Evolutionary conservation across 2,329 filamentous ascomycete genomes (phyloP), one percentile per base, ranked within the genome.

Genomic region (Trichophyton verrucosum): DNA sequence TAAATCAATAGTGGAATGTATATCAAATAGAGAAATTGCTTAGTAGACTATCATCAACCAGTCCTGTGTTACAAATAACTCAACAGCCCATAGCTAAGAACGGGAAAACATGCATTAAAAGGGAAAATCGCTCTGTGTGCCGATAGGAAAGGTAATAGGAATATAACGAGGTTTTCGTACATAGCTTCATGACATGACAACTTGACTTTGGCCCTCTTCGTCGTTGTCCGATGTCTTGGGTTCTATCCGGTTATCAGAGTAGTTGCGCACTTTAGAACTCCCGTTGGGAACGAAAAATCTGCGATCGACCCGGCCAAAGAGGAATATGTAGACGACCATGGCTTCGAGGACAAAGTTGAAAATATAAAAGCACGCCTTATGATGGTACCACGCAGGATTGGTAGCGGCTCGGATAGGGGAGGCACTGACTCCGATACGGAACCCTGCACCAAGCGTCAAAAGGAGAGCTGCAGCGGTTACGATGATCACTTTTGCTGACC

Each of bases 321-420:
- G 80, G 73, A 88, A 92, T 7, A 85, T 74, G 59, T 79, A 81
- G 3, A 92, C 79, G 42, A 90, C 83, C 24, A 87, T 69, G 46
- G 91, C 75, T 73, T 95, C 91, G 42, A 91, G 78, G 15, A 76
- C 77, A 69, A 88, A 95, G 74, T 89, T 88, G 76, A 94, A 88
- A 69, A 84, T 75, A 75, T 94, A 95, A 76, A 90, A 95, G 67
- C 82, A 83, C 1, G 84, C 81, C 70, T 86, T 88, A 68, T 77
- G 77, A 67, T 89, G 81, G 70, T 86, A 92, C 81, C 85, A 88
- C 3, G 85, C 85, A 1, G 87, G 84, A 61, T 82, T 47, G 9
- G 51, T 75, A 61, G 68, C 66, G 2, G 78, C 82, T 30, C 79
- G 80, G 24, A 75, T 74, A 0, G 77, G 69, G 60, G 77, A 76